Evolutionary conservation across 257 asterid genomes (phyloP).

Genomic region (Nicotiana benthamiana): DNA sequence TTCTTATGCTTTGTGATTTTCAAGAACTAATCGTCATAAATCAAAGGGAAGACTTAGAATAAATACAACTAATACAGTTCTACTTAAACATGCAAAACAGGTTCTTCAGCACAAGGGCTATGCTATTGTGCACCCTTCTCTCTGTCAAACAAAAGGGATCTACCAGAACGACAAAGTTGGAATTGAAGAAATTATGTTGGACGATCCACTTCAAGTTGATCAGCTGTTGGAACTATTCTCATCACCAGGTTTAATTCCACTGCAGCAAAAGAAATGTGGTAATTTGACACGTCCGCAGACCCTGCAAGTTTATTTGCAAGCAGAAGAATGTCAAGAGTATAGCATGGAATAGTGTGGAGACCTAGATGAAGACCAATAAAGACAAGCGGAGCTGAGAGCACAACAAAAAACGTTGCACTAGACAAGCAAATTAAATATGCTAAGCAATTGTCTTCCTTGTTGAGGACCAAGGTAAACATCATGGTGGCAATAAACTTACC

Average conservation of each 20-base stretch:
- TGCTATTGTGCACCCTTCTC: neutral
- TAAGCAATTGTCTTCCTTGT: neutral
- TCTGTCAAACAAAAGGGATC: neutral
- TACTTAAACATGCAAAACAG: neutral
- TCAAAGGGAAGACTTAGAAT: neutral
- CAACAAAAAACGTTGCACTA: neutral
- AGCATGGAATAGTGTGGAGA: neutral
- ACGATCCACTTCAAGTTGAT: neutral
- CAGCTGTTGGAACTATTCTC: neutral
- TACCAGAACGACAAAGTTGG: neutral
- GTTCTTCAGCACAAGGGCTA: neutral
- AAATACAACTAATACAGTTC: neutral
- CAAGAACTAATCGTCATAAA: neutral
- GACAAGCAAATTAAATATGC: neutral
- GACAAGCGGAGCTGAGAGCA: neutral
- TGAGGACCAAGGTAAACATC: neutral
- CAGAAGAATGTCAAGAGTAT: neutral
- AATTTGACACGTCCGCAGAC: constrained; percentile 87
- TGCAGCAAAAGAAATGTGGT: constrained; percentile 90
- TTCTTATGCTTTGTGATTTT: neutral
- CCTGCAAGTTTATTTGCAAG: constrained; percentile 36
- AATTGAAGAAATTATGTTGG: constrained; percentile 2
- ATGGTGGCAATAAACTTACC: neutral
- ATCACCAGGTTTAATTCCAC: constrained; percentile 57
- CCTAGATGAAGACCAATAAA: neutral